These are phyloP conservation scores for Pinus albicaulis DNA, from an alignment of 75 land plant genomes.

Conservation along the genomic window DNA sequence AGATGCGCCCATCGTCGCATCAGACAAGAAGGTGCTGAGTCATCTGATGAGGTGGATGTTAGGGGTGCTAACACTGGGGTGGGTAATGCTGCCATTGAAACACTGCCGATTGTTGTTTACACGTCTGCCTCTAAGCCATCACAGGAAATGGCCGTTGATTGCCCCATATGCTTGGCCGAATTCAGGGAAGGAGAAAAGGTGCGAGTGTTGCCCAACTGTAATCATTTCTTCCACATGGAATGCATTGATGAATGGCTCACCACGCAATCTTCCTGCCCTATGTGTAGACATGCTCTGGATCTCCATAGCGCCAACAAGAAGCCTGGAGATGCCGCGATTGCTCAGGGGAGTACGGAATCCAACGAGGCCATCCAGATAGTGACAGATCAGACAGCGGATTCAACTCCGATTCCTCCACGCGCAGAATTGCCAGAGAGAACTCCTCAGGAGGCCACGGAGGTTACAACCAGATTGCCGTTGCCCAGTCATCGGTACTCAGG, in stretches of 20 bases:
- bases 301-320: too few species aligned
- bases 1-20: conserved; percentile 45
- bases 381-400: too few species aligned
- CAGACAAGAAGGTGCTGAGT: conserved; percentile 13
- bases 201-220: conserved; percentile 59
- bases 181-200: conserved; percentile 42
- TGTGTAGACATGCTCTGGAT: conserved; percentile 18
- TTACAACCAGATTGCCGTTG: too few species aligned
- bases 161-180: conserved; percentile 65
- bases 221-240: conserved; percentile 61
- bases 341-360: too few species aligned
- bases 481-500: too few species aligned
- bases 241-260: conserved; percentile 75
- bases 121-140: too few species aligned
- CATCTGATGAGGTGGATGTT: conserved; percentile 11
- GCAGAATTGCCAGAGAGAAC: too few species aligned
- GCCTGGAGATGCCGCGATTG: too few species aligned
- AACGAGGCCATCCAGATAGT: too few species aligned
- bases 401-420: too few species aligned
- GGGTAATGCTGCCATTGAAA: neutral
- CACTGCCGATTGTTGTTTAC: conserved; percentile 4
- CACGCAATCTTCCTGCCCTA: conserved; percentile 66
- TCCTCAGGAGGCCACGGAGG: too few species aligned
- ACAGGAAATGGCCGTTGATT: conserved; percentile 14
- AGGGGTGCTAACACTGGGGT: conserved; percentile 11